A percentile compares a stretch with the other conserved stretches of the same genome.
These are phyloP conservation scores for Lojkania enalia DNA, from an alignment of 2,329 filamentous ascomycete species.

Conservation along the genomic window DNA sequence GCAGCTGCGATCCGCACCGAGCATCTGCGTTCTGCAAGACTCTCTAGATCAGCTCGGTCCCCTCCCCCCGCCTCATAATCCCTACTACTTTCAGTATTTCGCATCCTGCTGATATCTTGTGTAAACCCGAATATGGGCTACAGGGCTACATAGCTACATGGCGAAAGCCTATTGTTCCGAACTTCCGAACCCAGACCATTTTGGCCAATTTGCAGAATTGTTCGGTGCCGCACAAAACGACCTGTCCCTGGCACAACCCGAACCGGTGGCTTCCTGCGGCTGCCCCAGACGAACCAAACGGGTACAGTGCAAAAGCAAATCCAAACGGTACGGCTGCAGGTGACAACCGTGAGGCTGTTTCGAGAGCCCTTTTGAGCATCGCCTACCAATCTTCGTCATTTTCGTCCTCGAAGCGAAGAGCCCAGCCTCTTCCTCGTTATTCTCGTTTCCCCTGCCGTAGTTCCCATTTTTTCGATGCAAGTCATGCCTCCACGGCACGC, in stretches of 20 bases:
- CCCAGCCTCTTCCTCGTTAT: background rate
- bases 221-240: background rate
- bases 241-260: background rate
- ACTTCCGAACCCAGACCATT: too few species aligned
- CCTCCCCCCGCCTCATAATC: too few species aligned
- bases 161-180: too few species aligned
- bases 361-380: background rate
- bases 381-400: background rate
- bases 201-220: too few species aligned
- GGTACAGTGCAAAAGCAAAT: slow-evolving; percentile 8
- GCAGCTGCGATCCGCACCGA: slow-evolving; percentile 1
- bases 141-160: too few species aligned
- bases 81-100: too few species aligned
- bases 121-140: too few species aligned
- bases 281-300: slow-evolving; percentile 20
- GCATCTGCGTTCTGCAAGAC: too few species aligned
- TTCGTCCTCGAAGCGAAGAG: background rate
- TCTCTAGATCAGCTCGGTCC: too few species aligned
- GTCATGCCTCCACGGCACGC: slow-evolving; percentile 31
- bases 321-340: slow-evolving; percentile 11
- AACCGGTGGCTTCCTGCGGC: slow-evolving; percentile 5
- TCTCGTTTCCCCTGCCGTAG: slow-evolving; percentile 5
- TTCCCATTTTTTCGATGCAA: slow-evolving; percentile 21
- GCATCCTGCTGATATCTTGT: too few species aligned
- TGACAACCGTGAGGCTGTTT: background rate